Base-by-base conservation (phyloP, 2,329 filamentous ascomycete genomes). In the Lachnellula cervina region DNA sequence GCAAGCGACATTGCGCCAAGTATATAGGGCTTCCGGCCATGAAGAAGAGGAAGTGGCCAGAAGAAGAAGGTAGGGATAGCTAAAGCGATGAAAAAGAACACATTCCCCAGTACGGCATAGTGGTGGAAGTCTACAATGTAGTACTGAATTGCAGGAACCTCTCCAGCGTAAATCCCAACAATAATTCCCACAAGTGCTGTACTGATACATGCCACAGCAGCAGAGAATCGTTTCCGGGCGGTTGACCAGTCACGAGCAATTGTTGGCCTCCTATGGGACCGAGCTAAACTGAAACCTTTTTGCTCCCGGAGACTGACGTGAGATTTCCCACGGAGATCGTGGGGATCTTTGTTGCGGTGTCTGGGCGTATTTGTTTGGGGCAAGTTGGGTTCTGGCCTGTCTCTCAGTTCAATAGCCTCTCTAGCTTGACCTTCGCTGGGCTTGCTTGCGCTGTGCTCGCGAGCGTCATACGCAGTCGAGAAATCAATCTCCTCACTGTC, bases 91-190 rank as follows among this genome's bases (percentile, higher is more conserved):
- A 88, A 92, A 52, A 90, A 80, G 25, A 83, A 79, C 16, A 88
- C 86, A 62, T 92, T 92, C 3, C 89, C 89, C 37, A 89, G 76
- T 28, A 90, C 83, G 1, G 83, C 79, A 57, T 81, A 77, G 64
- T 90, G 87, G 45, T 81, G 73, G 58, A 84, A 77, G 63, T 91
- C 87, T 23, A 83, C 83, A 60, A 92, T 81, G 64, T 84, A 85
- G 68, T 90, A 90, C 67, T 91, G 88, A 25, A 92, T 89, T 3
- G 84, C 82, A n/a, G 88, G 87, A 0, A 90, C 87, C 62, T 90
- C 80, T 3, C 88, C 89, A 53, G 87, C 85, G 68, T 91, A 93
- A 21, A 91, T 87, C 0, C 89, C 88, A 55, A 89, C 74, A 21
- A 90, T 75, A 25, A 88, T 73, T 0, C 88, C 88, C 46, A 91